Evolutionary conservation across 2,329 filamentous ascomycete species (phyloP), one percentile per base, ranked within the genome.

Genomic region (Curvularia sp.): DNA sequence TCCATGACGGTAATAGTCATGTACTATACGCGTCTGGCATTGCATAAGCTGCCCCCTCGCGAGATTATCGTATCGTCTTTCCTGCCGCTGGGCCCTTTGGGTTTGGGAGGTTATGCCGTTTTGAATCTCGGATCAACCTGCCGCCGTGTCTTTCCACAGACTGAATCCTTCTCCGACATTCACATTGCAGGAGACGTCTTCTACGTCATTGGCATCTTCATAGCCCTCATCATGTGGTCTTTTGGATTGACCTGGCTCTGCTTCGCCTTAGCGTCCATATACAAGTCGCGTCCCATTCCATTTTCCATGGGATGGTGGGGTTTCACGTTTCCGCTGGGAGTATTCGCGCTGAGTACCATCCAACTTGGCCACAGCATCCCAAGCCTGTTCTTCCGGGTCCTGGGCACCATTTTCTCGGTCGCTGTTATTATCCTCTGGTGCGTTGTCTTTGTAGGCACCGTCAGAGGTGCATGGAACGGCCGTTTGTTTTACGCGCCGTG

Each of bases 51-150:
- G 13, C 88, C 88, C 0, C 84, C 87, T 1, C 81, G 84, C 49
- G 89, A 90, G 68, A 85, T 87, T 55, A 87, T 91, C 43, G 87
- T 90, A 9, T 88, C 85, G 2, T 84, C 86, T 6, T 89, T 91
- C 64, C 77, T 91, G 0, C 88, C 89, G 0, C 79, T 91, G 0
- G 88, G 89, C 0, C 88, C 88, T 0, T 76, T 90, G 0, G 88
- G 88, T 0, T 86, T 89, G 71, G 88, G 88, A 13, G 87, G 86
- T 1, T 91, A 85, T 68, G 84, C 80, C 0, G 85, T 89, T 28
- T 78, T 84, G 58, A 77, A 82, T 41, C 77, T 85, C 18, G 80
- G 80, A 0, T 79, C 78, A 31, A 77, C 82, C 2, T 78, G 79
- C 10, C 72, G 75, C 30, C 63, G 62, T 9, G 63, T 84, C 8